Percentiles rank a stretch among this genome's conserved stretches.
Conservation (phyloP, 1,284 basidiomycete genomes). For the Testicularia cyperi region DNA sequence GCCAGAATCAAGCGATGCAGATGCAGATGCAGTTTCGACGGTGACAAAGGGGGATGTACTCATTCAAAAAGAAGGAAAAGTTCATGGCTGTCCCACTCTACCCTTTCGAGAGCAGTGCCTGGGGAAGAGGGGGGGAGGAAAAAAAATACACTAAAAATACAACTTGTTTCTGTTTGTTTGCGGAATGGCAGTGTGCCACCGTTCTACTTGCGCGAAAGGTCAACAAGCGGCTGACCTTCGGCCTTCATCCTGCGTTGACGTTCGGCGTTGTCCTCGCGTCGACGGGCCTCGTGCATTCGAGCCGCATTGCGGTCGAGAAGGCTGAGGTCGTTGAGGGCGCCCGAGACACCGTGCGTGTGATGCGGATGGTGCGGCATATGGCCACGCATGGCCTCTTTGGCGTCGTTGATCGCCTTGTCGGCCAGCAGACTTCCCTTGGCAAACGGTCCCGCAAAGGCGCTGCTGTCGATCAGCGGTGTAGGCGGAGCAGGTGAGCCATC, state of each 20-base stretch:
- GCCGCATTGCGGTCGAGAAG: constrained; percentile 24
- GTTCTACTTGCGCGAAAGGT: too few relatives aligned
- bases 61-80: too few relatives aligned
- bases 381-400: constrained; percentile 31
- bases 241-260: constrained; percentile 25
- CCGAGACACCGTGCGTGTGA: background rate
- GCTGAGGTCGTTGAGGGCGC: constrained; percentile 22
- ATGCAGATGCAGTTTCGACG: too few relatives aligned
- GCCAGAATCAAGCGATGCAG: too few relatives aligned
- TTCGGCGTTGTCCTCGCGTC: constrained; percentile 29
- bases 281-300: constrained; percentile 11
- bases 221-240: constrained; percentile 35
- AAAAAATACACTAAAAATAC: too few relatives aligned
- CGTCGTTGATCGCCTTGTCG: constrained; percentile 36
- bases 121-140: too few relatives aligned
- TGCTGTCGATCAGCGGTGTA: constrained; percentile 38
- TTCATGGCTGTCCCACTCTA: too few relatives aligned
- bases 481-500: constrained; percentile 9
- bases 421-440: constrained; percentile 48
- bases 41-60: too few relatives aligned
- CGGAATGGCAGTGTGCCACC: too few relatives aligned
- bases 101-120: too few relatives aligned
- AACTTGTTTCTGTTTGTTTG: too few relatives aligned
- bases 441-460: constrained; percentile 40
- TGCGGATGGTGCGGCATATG: constrained; percentile 8